These are phyloP conservation scores for Aspergillus costaricaensis DNA, from an alignment of 2,329 filamentous ascomycete genomes.

Conservation along the genomic window DNA sequence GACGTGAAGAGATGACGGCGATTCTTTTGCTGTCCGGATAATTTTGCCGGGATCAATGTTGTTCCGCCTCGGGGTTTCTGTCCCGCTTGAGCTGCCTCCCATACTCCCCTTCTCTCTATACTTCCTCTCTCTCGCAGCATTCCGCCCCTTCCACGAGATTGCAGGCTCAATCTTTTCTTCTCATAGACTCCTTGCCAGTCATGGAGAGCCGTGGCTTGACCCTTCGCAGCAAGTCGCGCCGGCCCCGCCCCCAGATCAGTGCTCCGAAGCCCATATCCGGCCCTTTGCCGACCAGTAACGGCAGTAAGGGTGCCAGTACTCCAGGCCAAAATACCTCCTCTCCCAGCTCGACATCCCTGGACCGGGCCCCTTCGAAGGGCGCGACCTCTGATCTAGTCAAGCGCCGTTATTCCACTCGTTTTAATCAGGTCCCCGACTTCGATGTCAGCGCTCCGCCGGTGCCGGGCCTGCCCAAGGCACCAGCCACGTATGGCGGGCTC, in stretches of 20 bases:
- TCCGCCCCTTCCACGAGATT: neutral
- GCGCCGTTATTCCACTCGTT: constrained; percentile 88
- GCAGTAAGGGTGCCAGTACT: constrained; percentile 30
- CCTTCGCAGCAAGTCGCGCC: constrained; percentile 62
- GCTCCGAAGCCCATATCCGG: constrained; percentile 58
- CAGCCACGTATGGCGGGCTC: constrained; percentile 59
- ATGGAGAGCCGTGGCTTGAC: constrained; percentile 62
- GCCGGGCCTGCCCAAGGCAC: constrained; percentile 64
- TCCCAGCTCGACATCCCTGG: constrained; percentile 34
- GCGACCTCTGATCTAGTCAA: constrained; percentile 84
- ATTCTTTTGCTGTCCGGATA: constrained; percentile 23
- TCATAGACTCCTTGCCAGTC: constrained; percentile 22
- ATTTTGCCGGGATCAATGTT: constrained; percentile 42
- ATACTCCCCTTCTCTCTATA: neutral
- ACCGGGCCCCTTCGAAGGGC: constrained; percentile 48
- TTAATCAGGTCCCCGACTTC: constrained; percentile 73
- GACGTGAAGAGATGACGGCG: constrained; percentile 3
- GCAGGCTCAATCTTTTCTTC: constrained; percentile 11
- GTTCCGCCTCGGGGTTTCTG: constrained; percentile 40
- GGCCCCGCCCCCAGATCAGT: constrained; percentile 59
- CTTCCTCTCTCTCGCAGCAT: neutral
- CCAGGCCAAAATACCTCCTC: constrained; percentile 33
- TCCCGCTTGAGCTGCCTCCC: constrained; percentile 25
- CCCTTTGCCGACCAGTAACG: constrained; percentile 40
- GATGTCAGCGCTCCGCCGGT: constrained; percentile 69